These are phyloP conservation scores for Mucuna pruriens DNA, from an alignment of 306 rosid species.

Conservation along the genomic window DNA sequence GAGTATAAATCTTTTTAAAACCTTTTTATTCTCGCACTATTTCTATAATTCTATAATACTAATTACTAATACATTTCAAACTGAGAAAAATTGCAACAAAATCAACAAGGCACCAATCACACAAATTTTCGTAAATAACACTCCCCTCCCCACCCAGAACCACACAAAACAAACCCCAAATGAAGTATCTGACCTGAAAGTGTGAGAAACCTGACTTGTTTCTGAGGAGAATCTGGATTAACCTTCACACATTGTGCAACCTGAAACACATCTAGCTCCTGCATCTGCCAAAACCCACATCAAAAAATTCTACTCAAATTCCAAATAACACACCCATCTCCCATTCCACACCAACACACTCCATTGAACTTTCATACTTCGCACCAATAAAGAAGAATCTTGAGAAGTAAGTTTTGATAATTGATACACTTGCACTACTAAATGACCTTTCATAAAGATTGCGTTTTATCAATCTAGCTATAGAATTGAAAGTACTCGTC, in stretches of 20 bases:
- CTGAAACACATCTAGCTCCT: conserved; percentile 63
- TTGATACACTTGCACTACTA: neutral
- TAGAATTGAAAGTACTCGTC: neutral
- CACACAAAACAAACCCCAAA: conserved; percentile 30
- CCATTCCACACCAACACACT: neutral
- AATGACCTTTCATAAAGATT: neutral
- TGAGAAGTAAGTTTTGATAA: neutral
- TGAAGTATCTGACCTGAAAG: conserved; percentile 70
- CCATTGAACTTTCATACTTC: neutral
- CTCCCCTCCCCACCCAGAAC: conserved; percentile 21
- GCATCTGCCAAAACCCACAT: conserved; percentile 59
- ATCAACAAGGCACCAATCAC: conserved; percentile 23
- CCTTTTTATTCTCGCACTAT: neutral
- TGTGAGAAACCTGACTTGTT: conserved; percentile 91
- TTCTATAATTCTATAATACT: too few species aligned
- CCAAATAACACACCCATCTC: neutral
- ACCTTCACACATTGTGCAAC: conserved; percentile 81
- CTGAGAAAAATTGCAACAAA: conserved; percentile 12
- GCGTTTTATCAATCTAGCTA: neutral
- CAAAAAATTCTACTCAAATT: conserved; percentile 13
- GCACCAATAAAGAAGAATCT: neutral
- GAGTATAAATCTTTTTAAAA: neutral
- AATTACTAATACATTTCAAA: conserved; percentile 10
- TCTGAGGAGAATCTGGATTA: conserved; percentile 98
- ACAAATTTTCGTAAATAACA: neutral